Evolutionary conservation across 1,284 basidiomycete genomes (phyloP), one percentile per base, ranked within the genome.

Genomic region (Pisolithus thermaeus): DNA sequence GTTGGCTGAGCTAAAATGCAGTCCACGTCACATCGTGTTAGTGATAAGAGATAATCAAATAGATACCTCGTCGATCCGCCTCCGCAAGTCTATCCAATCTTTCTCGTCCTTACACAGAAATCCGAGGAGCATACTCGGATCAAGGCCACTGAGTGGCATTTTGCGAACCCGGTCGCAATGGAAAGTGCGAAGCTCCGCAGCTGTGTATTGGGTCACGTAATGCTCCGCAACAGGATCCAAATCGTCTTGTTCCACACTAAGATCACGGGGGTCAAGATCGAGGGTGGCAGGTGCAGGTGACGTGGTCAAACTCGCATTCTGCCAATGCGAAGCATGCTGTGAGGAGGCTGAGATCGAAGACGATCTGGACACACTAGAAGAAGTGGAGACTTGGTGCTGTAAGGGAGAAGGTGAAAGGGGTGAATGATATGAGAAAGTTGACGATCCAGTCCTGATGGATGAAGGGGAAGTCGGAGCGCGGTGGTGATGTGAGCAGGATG

Each of bases 101-200:
- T 69, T 73, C 68, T 93, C 87, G 63, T 90, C 81, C 58, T 80
- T 80, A 63, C 89, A 87, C 58, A 98, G 65, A 68, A 99, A 97
- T 16, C 95, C 95, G 50, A 98, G 76, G 8, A 99, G 74, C 96
- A 99, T 98, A 62, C 92, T 96, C 11, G 97, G 96, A 65, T 98
- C 96, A 49, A 99, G 71, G n/a, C 86, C 85, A 37, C 83, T 82
- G 44, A 98, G 71, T 0, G 89, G 87, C 90, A 98, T 94, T 78
- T 95, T 94, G 64, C 92, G 79, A 41, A 97, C 87, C 20, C 87
- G 83, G 25, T 97, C 94, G 65, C 92, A 94, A 68, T 98, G 96
- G 75, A 93, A 99, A 3, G 92, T 95, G 57, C 79, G 79, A 28
- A 97, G 72, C 62, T 94, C 89, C 7, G 75, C 51, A 11, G 77